Conservation (phyloP, 331 rosid species). For the Acacia concinna region DNA sequence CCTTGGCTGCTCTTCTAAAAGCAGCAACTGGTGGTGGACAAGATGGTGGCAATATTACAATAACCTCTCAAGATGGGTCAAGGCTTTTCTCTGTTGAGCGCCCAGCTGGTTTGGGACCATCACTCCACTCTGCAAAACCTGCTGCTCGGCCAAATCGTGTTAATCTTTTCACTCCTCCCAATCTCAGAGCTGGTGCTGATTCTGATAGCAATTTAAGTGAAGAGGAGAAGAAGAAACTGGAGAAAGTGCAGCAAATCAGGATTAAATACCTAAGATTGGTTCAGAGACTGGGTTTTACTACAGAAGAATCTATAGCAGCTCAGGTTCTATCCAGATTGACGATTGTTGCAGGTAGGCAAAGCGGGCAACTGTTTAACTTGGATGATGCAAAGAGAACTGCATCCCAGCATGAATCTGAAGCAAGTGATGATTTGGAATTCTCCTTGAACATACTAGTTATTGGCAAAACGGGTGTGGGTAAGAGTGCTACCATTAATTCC, state of each 20-base stretch:
- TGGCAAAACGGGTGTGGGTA: slow-evolving; percentile 73
- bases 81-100: slow-evolving; percentile 74
- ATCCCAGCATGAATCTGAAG: slow-evolving; percentile 58
- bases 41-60: slow-evolving; percentile 60
- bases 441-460: slow-evolving; percentile 66
- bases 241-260: slow-evolving; percentile 61
- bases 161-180: slow-evolving; percentile 41
- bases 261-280: slow-evolving; percentile 63
- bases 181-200: slow-evolving; percentile 34
- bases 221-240: slow-evolving; percentile 57
- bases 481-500: slow-evolving; percentile 76
- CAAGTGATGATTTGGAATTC: slow-evolving; percentile 48
- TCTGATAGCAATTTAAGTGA: slow-evolving; percentile 53
- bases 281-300: slow-evolving; percentile 55
- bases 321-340: slow-evolving; percentile 65
- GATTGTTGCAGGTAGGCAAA: slow-evolving; percentile 52
- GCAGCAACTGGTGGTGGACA: slow-evolving; percentile 62
- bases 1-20: slow-evolving; percentile 71
- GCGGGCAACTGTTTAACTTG: slow-evolving; percentile 44
- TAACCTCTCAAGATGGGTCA: slow-evolving; percentile 64
- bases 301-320: slow-evolving; percentile 59
- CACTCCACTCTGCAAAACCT: slow-evolving; percentile 50
- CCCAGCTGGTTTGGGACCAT: slow-evolving; percentile 77
- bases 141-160: slow-evolving; percentile 50
- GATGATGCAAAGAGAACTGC: slow-evolving; percentile 65